Evolutionary conservation across 192 early-diverging fungal species (phyloP).

Genomic region (Coemansia sp.): DNA sequence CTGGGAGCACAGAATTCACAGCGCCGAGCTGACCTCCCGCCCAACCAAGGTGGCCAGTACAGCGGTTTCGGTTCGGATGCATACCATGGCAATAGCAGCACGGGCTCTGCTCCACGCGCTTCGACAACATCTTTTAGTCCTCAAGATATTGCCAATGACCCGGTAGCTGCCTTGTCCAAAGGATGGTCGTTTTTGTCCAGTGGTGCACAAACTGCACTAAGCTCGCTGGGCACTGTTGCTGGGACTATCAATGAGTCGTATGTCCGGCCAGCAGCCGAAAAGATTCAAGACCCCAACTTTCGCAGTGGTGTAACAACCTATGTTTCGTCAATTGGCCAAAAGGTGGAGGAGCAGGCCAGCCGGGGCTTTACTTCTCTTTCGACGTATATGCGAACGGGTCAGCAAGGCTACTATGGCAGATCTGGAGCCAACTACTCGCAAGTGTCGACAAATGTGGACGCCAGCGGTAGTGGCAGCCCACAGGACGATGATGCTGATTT

Average conservation of each 20-base stretch:
- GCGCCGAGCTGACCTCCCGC: constrained; percentile 64
- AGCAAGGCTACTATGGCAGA: constrained; percentile 14
- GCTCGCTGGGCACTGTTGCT: constrained; percentile 41
- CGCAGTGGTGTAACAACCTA: constrained; percentile 63
- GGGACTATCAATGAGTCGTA: constrained; percentile 64
- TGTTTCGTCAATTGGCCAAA: constrained; percentile 57
- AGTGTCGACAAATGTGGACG: constrained; percentile 11
- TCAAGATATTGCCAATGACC: constrained; percentile 68
- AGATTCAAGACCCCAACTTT: constrained; percentile 66
- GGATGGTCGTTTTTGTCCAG: constrained; percentile 66
- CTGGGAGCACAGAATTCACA: constrained; percentile 60
- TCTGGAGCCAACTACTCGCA: constrained; percentile 20
- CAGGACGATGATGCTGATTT: constrained; percentile 24
- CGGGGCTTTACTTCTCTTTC: constrained; percentile 40
- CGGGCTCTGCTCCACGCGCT: constrained; percentile 10
- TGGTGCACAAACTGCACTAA: constrained; percentile 53
- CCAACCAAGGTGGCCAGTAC: constrained; percentile 76
- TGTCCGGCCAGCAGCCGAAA: constrained; percentile 63
- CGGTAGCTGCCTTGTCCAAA: constrained; percentile 64
- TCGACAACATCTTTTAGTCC: constrained; percentile 23
- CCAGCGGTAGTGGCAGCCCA: constrained; percentile 1
- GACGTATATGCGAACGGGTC: constrained; percentile 35
- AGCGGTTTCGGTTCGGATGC: constrained; percentile 65
- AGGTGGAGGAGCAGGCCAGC: constrained; percentile 37
- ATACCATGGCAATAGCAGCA: not conserved